Base-by-base conservation (phyloP, 768 basidiomycete species). In the Kwoniella dendrophila region DNA sequence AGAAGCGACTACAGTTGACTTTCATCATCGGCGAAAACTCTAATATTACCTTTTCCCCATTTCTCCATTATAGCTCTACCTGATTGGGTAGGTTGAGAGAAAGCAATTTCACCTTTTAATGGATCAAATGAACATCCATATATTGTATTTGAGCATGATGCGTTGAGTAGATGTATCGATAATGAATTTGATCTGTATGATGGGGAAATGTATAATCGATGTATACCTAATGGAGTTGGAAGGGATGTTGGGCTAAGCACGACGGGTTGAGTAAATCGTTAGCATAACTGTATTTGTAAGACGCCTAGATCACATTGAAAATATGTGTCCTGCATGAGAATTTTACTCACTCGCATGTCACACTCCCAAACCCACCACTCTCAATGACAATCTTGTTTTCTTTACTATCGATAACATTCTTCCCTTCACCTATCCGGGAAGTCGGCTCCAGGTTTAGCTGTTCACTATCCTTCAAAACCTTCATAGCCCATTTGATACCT, bases 11-110 rank as follows among this genome's bases (percentile, higher is more conserved):
- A 72, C 4, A 70, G 51, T 59, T 75, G 74, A 57, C 66, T 64
- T 58, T 77, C 77, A 60, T 79, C 77, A 56, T 79, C 77, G 24
- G 72, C 71, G 57, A 79, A 79, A 5, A 79, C 76, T 55, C 73
- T 64, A 3, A 76, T 64, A n/a, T 29, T 41, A 4, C 74, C 77
- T 20, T 59, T 55, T 7, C 77, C 76, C 77, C 75, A 79, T 4
- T 50, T 40, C 51, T 72, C 64, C 77, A 79, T 79, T 20, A 71
- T 70, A 32, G 47, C 56, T 40, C 68, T 55, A 12, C 77, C 77
- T 29, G 70, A 72, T 29, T 71, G 66, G 16, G 77, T 77, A 12
- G 77, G 77, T 55, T 79, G 77, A 2, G 69, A 71, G 49, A 79
- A 79, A 3, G 77, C 77, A 0, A 75, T 73, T 38, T 77, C 61